These are phyloP conservation scores for Ustanciosporium gigantosporum DNA, from an alignment of 1,284 basidiomycete genomes.

Conservation along the genomic window DNA sequence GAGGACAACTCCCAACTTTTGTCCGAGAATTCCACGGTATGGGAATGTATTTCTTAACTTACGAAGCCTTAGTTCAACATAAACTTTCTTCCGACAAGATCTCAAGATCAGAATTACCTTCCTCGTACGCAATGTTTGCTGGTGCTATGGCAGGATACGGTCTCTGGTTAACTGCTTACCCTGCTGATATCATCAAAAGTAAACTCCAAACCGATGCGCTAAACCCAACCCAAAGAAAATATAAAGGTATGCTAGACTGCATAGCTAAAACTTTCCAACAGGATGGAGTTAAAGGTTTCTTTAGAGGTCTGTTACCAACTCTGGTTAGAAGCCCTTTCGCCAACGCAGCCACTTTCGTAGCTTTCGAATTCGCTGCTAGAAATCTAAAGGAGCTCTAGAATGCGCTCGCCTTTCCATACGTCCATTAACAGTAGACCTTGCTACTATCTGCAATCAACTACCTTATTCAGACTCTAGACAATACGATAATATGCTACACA, in stretches of 20 bases:
- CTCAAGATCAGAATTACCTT: slow-evolving; percentile 39
- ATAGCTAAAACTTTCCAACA: slow-evolving; percentile 76
- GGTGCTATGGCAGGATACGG: slow-evolving; percentile 50
- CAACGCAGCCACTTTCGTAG: slow-evolving; percentile 58
- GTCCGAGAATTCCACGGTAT: slow-evolving; percentile 71
- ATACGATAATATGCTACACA: too few species aligned
- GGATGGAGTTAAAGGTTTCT: slow-evolving; percentile 83
- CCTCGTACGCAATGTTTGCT: slow-evolving; percentile 47
- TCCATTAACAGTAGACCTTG: too few species aligned
- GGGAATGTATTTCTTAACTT: slow-evolving; percentile 73
- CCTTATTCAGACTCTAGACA: too few species aligned
- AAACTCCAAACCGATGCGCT: slow-evolving; percentile 87
- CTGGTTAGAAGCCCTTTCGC: slow-evolving; percentile 70
- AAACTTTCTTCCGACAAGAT: slow-evolving; percentile 65
- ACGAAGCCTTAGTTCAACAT: slow-evolving; percentile 87
- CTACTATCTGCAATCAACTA: too few species aligned
- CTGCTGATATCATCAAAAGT: slow-evolving; percentile 91
- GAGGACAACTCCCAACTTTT: slow-evolving; percentile 88
- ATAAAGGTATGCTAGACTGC: slow-evolving; percentile 79
- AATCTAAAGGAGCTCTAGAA: slow-evolving; percentile 24
- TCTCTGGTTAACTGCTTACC: slow-evolving; percentile 70
- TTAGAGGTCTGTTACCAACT: slow-evolving; percentile 84
- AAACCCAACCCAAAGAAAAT: slow-evolving; percentile 65
- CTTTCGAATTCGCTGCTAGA: slow-evolving; percentile 47
- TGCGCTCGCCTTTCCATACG: too few species aligned